These are phyloP conservation scores for Entelexis sorbosivorans DNA, from an alignment of 1,139 yeast genomes.

Conservation along the genomic window DNA sequence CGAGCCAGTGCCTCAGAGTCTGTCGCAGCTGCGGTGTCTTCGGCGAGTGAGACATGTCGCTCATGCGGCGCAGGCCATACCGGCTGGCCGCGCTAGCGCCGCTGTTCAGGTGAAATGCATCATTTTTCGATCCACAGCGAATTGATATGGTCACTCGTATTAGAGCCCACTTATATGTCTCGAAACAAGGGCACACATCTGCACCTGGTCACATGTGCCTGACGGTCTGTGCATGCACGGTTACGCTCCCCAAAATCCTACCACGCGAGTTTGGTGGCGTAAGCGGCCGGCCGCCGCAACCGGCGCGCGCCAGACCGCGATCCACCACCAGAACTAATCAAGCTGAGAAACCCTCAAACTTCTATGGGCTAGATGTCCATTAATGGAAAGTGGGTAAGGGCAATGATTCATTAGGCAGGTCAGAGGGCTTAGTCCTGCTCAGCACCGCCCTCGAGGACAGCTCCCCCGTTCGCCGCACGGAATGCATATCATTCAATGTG, in stretches of 20 bases:
- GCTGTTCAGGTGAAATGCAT: not conserved
- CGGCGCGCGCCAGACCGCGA: no score
- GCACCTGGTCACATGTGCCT: not conserved
- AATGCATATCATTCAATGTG: no score
- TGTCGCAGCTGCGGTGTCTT: not conserved
- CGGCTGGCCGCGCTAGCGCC: not conserved
- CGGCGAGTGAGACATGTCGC: not conserved
- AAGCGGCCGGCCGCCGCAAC: no score
- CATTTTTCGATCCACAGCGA: not conserved
- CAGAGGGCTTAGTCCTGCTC: no score
- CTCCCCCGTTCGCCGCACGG: no score
- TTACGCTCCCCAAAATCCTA: not conserved
- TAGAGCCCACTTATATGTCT: not conserved
- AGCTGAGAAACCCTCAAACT: no score
- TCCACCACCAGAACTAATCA: no score
- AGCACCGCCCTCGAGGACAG: no score
- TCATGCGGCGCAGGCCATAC: not conserved
- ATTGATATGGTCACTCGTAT: not conserved
- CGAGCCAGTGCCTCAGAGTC: slow-evolving; percentile 7
- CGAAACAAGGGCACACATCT: not conserved
- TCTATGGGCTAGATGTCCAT: no score
- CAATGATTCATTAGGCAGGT: no score
- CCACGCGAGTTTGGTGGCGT: not conserved
- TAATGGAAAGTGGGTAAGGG: no score
- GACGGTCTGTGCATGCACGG: not conserved